Base-by-base conservation (phyloP, 2,329 filamentous ascomycete species). In the Clarireedia paspali region DNA sequence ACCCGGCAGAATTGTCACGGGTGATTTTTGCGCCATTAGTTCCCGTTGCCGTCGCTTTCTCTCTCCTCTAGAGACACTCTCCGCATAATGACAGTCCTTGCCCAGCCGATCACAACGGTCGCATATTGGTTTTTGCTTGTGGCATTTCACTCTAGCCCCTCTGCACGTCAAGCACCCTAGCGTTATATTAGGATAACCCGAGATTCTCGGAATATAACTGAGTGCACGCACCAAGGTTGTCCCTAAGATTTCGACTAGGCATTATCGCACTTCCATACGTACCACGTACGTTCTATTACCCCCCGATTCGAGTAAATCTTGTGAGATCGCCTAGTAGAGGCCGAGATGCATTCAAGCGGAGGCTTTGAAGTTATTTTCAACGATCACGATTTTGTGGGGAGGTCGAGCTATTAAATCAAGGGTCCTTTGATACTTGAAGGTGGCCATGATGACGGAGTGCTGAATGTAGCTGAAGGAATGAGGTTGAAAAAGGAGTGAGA, bases 131-230 rank as follows among this genome's bases (percentile, higher is more conserved):
- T 40, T 45, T 42, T 48, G 24, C 14, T 54, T 34, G 20, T 42
- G 24, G 12, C 52, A 54, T 49, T 36, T 42, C 45, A 54, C 52
- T 40, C 45, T 49, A 9, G 44, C 45, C 26, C 45, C 45, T 48
- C 44, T 54, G 24, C 52, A 49, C 15, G 52, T 54, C 34, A 54
- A 48, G 6, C 36, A 54, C 12, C 45, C 52, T 54, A 49, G 14
- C 23, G 2, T 27, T 10, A 4, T 3, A n/a, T 54, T 42, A 54
- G 36, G 38, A 40, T 17, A 10, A 4, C 10, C 27, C 7, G 27
- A 3, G 10, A 2, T 30, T 2, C 27, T 30, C 27, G 27, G 6
- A 12, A 2, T 4, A 46, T 12, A 5, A 12, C 6, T 3, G 7
- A 23, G 39, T 6, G 23, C 6, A 46, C 26, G 17, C 27, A 52